A percentile compares a stretch with the other conserved stretches of the same genome.
Conservation (phyloP, 805 yeast species). For the Saturnispora gosingensis region DNA sequence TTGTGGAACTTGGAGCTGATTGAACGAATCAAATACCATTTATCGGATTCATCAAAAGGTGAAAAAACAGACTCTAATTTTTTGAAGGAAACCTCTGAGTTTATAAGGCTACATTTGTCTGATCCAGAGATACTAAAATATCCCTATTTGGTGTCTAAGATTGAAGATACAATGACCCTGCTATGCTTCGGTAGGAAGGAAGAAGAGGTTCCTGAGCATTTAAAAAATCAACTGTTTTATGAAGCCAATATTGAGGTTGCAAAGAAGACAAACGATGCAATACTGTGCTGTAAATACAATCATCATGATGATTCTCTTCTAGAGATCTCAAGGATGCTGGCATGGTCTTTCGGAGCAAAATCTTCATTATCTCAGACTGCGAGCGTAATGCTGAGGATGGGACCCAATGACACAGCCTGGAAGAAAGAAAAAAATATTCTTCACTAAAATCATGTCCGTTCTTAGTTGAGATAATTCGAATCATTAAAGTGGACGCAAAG, state of each 20-base stretch:
- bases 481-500: background rate
- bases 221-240: background rate
- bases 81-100: background rate
- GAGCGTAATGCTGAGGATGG: background rate
- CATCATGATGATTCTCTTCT: background rate
- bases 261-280: constrained; percentile 1
- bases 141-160: background rate
- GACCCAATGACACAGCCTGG: background rate
- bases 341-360: constrained; percentile 3
- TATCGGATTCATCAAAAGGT: background rate
- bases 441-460: background rate
- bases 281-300: background rate
- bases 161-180: constrained; percentile 8
- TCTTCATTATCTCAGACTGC: background rate
- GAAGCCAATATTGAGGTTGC: background rate
- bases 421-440: background rate
- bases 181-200: constrained; percentile 4
- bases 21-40: constrained; percentile 1
- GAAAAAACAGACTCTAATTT: background rate
- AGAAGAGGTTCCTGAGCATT: constrained; percentile 4
- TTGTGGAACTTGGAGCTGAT: constrained; percentile 2
- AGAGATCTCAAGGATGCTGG: background rate
- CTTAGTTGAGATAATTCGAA: background rate
- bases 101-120: background rate
- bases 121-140: background rate